Evolutionary conservation across 2,329 filamentous ascomycete genomes (phyloP).

Genomic region (Metarhizium robertsii): DNA sequence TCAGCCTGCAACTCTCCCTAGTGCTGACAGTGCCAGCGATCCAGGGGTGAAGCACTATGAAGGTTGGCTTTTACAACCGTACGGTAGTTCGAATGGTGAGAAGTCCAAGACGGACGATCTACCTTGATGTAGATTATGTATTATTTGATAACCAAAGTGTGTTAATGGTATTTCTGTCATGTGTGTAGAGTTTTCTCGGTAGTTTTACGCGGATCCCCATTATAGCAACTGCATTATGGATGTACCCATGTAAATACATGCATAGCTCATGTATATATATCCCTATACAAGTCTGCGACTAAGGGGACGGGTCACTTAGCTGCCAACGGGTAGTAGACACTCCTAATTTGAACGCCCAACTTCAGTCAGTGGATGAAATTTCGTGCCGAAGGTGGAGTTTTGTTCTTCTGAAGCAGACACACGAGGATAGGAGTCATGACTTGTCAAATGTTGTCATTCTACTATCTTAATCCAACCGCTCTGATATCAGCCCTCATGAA

Average conservation of each 20-base stretch:
- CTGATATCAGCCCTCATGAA: neutral
- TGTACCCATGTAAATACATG: too few species aligned
- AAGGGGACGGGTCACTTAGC: too few species aligned
- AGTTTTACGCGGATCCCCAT: too few species aligned
- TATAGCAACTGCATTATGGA: too few species aligned
- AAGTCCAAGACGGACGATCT: conserved; percentile 23
- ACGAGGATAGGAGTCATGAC: neutral
- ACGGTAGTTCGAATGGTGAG: conserved; percentile 23
- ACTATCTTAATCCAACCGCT: neutral
- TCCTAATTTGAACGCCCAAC: too few species aligned
- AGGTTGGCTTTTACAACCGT: conserved; percentile 28
- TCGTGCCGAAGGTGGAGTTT: neutral
- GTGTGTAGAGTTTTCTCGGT: too few species aligned
- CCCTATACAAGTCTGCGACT: too few species aligned
- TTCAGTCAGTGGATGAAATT: too few species aligned
- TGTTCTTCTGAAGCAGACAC: neutral
- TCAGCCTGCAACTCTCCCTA: conserved; percentile 19
- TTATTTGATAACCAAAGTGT: neutral
- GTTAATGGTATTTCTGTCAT: neutral
- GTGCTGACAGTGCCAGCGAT: conserved; percentile 21
- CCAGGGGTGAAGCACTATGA: conserved; percentile 25
- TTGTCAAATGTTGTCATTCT: neutral
- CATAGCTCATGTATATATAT: too few species aligned
- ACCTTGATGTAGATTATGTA: conserved; percentile 12
- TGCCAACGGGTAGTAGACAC: too few species aligned